A percentile compares a stretch with the other conserved stretches of the same genome.
These are phyloP conservation scores for Oryza brachyantha DNA, from an alignment of 176 grass and related monocot genomes.

Conservation along the genomic window DNA sequence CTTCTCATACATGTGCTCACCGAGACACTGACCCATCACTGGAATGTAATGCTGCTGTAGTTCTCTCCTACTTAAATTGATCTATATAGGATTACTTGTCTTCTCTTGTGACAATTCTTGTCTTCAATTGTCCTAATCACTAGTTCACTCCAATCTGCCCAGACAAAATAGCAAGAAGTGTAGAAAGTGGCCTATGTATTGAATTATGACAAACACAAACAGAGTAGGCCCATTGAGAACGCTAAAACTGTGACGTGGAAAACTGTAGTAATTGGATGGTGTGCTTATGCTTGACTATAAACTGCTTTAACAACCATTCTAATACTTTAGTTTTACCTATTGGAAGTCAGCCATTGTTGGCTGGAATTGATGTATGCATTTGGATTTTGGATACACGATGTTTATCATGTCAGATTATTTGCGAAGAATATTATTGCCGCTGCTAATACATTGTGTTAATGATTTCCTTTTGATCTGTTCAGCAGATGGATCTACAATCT, in stretches of 20 bases:
- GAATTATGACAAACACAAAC: not conserved
- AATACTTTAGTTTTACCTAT: constrained; percentile 8
- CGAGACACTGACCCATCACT: not conserved
- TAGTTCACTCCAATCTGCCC: not conserved
- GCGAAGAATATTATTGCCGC: constrained; percentile 1
- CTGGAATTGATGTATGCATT: not conserved
- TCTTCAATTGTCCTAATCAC: no score
- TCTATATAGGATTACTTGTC: not conserved
- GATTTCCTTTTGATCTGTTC: constrained; percentile 28
- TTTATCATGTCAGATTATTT: not conserved
- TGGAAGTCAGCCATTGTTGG: not conserved
- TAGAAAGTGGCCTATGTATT: not conserved
- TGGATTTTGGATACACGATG: constrained; percentile 19
- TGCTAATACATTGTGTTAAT: not conserved
- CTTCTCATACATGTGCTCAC: not conserved
- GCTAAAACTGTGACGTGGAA: not conserved
- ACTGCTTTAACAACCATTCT: constrained; percentile 4
- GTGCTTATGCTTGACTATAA: not conserved
- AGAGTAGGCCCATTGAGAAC: constrained; percentile 8
- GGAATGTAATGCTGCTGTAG: not conserved
- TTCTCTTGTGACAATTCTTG: constrained; percentile 8
- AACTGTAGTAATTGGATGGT: not conserved
- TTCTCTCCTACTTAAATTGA: not conserved
- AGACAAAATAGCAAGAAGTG: not conserved
- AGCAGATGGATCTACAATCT: constrained; percentile 43